Evolutionary conservation across 371 early-diverging fungal species (phyloP).

Genomic region (Rhizopus microsporus): DNA sequence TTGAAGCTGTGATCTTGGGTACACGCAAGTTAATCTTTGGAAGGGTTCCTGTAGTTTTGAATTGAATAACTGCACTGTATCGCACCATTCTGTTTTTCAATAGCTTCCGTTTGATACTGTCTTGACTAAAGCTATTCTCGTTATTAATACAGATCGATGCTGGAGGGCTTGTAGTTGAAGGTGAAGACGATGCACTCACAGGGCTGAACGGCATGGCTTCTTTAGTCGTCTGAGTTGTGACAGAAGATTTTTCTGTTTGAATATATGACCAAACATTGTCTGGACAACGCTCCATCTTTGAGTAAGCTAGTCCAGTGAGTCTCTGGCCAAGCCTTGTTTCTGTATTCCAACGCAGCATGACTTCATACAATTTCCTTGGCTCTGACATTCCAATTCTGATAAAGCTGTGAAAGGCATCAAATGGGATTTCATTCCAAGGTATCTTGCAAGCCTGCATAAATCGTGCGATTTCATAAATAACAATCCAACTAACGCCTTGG

Average conservation of each 20-base stretch:
- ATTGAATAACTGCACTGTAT: constrained; percentile 26
- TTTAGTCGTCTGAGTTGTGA: neutral
- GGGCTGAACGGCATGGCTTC: neutral
- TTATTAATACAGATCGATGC: neutral
- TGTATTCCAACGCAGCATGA: constrained; percentile 41
- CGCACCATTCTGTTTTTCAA: constrained; percentile 31
- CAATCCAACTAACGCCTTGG: constrained; percentile 24
- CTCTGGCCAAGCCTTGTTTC: constrained; percentile 13
- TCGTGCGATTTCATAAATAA: constrained; percentile 38
- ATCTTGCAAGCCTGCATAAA: constrained; percentile 24
- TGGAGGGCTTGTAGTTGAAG: neutral
- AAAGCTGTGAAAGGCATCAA: constrained; percentile 32
- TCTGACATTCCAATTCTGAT: constrained; percentile 18
- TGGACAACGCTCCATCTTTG: constrained; percentile 34
- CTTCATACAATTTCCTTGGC: constrained; percentile 25
- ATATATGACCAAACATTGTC: constrained; percentile 36
- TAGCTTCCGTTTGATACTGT: neutral
- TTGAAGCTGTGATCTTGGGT: constrained; percentile 38
- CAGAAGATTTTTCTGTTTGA: constrained; percentile 6
- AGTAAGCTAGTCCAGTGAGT: constrained; percentile 10
- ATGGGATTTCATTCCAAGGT: constrained; percentile 29
- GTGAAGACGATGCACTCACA: neutral
- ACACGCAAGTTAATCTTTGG: constrained; percentile 28
- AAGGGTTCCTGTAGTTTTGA: neutral
- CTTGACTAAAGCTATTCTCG: neutral